These are phyloP conservation scores for Camellia oleifera DNA, from an alignment of 179 eudicot species.

Conservation along the genomic window DNA sequence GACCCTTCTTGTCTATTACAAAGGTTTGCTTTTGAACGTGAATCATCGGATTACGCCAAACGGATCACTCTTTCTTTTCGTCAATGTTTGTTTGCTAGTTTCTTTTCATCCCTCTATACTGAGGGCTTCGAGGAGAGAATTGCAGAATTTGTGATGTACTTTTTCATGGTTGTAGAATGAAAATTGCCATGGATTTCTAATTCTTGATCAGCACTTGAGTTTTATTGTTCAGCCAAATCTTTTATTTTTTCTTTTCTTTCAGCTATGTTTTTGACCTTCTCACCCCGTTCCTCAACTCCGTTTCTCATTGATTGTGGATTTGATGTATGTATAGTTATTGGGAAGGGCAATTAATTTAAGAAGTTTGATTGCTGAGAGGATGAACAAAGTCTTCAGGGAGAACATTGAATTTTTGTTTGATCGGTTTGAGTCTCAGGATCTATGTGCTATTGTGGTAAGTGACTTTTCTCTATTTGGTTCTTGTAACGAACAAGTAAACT, in stretches of 20 bases:
- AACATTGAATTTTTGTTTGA: conserved; percentile 92
- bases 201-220: neutral
- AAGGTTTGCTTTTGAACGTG: neutral
- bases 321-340: conserved; percentile 51
- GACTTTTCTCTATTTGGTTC: conserved; percentile 17
- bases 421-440: conserved; percentile 95
- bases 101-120: neutral
- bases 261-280: neutral
- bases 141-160: neutral
- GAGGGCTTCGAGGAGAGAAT: neutral
- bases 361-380: conserved; percentile 80
- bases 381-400: conserved; percentile 91
- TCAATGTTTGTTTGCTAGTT: neutral
- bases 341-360: conserved; percentile 90
- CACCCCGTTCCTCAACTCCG: conserved; percentile 6
- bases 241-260: neutral
- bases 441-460: conserved; percentile 90
- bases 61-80: neutral
- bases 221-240: neutral
- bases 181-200: neutral
- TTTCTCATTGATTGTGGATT: conserved; percentile 1
- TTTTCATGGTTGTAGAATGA: neutral
- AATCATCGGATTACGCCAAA: neutral
- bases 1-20: too few relatives aligned
- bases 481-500: neutral